phyloP scores from a whole-genome alignment of 78 protist genomes.

The Dictyostelium capitatum region DNA sequence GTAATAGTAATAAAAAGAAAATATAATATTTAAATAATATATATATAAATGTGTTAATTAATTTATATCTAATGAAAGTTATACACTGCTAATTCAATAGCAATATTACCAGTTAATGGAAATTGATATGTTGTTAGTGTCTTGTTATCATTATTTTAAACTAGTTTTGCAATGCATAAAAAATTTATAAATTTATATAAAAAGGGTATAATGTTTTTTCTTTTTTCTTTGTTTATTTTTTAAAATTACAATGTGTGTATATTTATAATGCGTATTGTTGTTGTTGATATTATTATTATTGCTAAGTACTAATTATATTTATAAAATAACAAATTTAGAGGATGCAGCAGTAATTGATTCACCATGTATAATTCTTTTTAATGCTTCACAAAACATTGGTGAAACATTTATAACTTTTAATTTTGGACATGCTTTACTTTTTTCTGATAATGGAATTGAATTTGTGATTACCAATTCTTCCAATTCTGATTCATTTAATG shows the following conservation, averaged over 20 bases:
- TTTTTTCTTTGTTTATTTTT: background rate
- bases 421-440: constrained; percentile 45
- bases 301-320: background rate
- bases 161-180: no score
- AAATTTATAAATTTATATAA: no score
- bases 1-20: background rate
- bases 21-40: background rate
- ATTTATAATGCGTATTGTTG: background rate
- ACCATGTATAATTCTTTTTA: constrained; percentile 92
- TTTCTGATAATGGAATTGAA: constrained; percentile 80
- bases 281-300: constrained; percentile 6
- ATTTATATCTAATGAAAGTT: no score
- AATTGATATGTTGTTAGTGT: background rate
- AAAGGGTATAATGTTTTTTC: background rate
- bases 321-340: constrained; percentile 53
- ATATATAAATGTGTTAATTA: background rate
- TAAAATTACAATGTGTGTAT: background rate
- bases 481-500: constrained; percentile 81
- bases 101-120: no score
- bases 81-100: no score
- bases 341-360: constrained; percentile 60
- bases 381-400: constrained; percentile 91
- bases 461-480: constrained; percentile 89
- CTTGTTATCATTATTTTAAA: background rate
- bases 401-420: constrained; percentile 87